Evolutionary conservation across 345 rosid species (phyloP).

Genomic region (Populus ilicifolia): DNA sequence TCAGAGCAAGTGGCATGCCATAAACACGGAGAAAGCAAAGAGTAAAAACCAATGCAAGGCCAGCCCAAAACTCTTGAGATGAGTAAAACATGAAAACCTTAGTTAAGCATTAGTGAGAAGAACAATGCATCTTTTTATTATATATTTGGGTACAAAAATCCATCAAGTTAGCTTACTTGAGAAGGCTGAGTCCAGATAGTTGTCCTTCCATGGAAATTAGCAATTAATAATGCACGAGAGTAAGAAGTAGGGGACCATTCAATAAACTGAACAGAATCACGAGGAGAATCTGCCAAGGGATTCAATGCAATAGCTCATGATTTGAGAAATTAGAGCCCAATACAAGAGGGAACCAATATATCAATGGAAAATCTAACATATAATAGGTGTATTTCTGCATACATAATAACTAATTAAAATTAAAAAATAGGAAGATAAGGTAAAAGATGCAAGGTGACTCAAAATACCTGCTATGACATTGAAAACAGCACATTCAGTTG

Average conservation of each 20-base stretch:
- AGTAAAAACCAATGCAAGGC: not conserved
- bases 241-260: conserved; percentile 98
- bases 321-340: not conserved
- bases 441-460: conserved; percentile 6
- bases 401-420: not conserved
- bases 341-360: not conserved
- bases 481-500: conserved; percentile 88
- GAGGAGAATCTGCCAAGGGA: conserved; percentile 76
- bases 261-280: conserved; percentile 96
- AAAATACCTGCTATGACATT: conserved; percentile 87
- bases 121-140: conserved; percentile 7
- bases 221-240: conserved; percentile 87
- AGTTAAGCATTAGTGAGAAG: conserved; percentile 4
- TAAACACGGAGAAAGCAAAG: not conserved
- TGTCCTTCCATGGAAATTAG: conserved; percentile 94
- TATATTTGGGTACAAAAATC: not conserved
- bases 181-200: conserved; percentile 97
- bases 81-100: not conserved
- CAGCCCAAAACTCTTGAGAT: not conserved
- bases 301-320: not conserved
- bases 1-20: conserved; percentile 1
- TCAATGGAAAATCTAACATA: not conserved
- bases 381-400: not conserved
- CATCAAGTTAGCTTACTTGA: conserved; percentile 45
- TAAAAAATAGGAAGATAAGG: not conserved